Base-by-base conservation (phyloP, 1,284 basidiomycete species). In the Heterobasidion occidentale region DNA sequence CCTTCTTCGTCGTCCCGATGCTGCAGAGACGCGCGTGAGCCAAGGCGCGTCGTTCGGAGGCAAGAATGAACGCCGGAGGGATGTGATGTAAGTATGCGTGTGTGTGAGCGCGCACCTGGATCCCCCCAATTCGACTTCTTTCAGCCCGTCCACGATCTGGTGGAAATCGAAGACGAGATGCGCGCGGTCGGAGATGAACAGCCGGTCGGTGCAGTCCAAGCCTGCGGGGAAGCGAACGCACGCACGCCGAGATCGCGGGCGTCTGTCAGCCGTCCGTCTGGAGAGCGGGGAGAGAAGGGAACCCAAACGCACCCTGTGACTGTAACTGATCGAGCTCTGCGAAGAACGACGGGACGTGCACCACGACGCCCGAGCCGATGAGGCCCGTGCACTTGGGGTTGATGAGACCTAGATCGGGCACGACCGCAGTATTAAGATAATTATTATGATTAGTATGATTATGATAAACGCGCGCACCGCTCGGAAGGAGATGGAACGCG, bases 91-190 rank as follows among this genome's bases (percentile, higher is more conserved):
- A 49, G 47, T 27, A 20, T 49, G 11, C 12, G 19, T 34, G 47
- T 7, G 7, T 17, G n/a, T 12, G n/a, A 12, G 19, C n/a, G 48
- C 75, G 57, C 65, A 88, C 84, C 88, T 91, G 3, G 85, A 88
- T 17, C 92, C 92, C 38, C 97, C 97, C 14, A 98, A 83, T 72
- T 99, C 96, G 51, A 95, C 92, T 72, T 99, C 96, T 72, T 99
- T 99, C 66, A 99, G 76, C 15, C 97, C 97, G 67, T 99, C 97
- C 46, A 99, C 97, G 66, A 98, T 97, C 76, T 99, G 96, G 74
- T 99, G 96, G 73, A 99, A 99, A 72, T 98, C 96, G 67, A 98
- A 94, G 50, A 99, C 96, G 61, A 99, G 86, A 63, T 97, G 94
- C 2, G 96, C 94, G 61, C 96, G 88, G 74, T 98, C 94, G 20